A percentile compares a stretch with the other conserved stretches of the same genome.
These are phyloP conservation scores for Rhodotorula sp. DNA, from an alignment of 1,284 basidiomycete genomes.

Conservation along the genomic window DNA sequence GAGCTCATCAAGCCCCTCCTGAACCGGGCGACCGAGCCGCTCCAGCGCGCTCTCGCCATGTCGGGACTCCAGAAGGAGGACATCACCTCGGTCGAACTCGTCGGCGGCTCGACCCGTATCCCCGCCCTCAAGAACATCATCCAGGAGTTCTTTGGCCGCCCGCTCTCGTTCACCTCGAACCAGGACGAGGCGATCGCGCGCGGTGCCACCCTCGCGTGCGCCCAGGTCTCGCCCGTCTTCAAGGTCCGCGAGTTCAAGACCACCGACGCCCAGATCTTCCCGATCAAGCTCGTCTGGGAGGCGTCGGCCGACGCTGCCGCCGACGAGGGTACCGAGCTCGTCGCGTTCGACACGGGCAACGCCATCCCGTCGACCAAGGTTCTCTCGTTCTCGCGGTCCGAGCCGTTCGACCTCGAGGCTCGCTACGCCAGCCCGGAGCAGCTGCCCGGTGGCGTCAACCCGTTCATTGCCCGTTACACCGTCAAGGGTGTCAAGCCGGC, in stretches of 20 bases:
- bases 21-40: conserved; percentile 58
- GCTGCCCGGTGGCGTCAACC: conserved; percentile 75
- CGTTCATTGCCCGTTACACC: conserved; percentile 75
- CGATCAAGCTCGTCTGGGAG: conserved; percentile 85
- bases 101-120: conserved; percentile 67
- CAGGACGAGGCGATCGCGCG: conserved; percentile 92
- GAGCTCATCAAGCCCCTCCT: conserved; percentile 59
- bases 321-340: conserved; percentile 83
- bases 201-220: conserved; percentile 90
- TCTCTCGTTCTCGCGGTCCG: conserved; percentile 87
- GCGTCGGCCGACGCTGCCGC: conserved; percentile 61
- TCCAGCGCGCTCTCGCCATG: conserved; percentile 60
- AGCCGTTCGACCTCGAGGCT: conserved; percentile 80
- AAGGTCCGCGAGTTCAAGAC: conserved; percentile 88
- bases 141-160: conserved; percentile 66
- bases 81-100: conserved; percentile 66
- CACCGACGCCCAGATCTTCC: conserved; percentile 77
- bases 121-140: conserved; percentile 68
- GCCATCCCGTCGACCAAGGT: conserved; percentile 82
- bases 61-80: conserved; percentile 62
- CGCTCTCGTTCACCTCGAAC: conserved; percentile 82
- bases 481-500: conserved; percentile 72
- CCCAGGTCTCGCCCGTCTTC: conserved; percentile 92
- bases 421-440: conserved; percentile 67
- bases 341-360: conserved; percentile 81